These are phyloP conservation scores for Cladophialophora yegresii DNA, from an alignment of 2,329 filamentous ascomycete genomes.

Conservation along the genomic window DNA sequence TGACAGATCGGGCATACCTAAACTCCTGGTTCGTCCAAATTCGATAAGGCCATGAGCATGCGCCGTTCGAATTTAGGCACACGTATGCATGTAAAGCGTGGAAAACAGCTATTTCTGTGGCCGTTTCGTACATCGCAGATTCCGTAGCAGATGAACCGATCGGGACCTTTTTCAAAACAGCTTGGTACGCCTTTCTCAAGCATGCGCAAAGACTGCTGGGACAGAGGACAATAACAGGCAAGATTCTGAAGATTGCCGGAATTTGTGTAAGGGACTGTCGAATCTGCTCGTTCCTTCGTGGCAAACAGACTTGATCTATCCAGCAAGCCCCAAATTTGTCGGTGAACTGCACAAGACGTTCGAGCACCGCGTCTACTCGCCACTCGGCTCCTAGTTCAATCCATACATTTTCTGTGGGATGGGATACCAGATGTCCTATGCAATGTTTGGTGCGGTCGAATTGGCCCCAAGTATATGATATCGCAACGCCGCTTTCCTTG, in stretches of 20 bases:
- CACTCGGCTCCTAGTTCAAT: not conserved
- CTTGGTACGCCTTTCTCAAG: not conserved
- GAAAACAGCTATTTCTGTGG: not conserved
- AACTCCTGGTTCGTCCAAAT: not conserved
- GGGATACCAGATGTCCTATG: not conserved
- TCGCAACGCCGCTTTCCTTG: not conserved
- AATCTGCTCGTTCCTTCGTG: not conserved
- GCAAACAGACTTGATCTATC: not conserved
- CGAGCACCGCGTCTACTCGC: not conserved
- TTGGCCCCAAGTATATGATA: not conserved
- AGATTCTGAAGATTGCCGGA: not conserved
- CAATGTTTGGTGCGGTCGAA: constrained; percentile 2
- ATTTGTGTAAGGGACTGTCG: not conserved
- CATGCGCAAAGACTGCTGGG: not conserved
- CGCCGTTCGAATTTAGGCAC: constrained; percentile 1
- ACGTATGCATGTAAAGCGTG: not conserved
- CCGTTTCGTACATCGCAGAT: not conserved
- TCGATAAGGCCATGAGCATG: not conserved
- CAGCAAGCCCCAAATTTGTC: not conserved
- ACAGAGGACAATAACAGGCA: not conserved
- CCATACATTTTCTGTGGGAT: not conserved
- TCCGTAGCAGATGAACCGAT: not conserved
- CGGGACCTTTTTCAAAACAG: not conserved
- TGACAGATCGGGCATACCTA: not conserved
- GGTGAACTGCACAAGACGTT: not conserved